phyloP scores from a whole-genome alignment of 2,329 filamentous ascomycete species.

The Pseudogymnoascus sp. region DNA sequence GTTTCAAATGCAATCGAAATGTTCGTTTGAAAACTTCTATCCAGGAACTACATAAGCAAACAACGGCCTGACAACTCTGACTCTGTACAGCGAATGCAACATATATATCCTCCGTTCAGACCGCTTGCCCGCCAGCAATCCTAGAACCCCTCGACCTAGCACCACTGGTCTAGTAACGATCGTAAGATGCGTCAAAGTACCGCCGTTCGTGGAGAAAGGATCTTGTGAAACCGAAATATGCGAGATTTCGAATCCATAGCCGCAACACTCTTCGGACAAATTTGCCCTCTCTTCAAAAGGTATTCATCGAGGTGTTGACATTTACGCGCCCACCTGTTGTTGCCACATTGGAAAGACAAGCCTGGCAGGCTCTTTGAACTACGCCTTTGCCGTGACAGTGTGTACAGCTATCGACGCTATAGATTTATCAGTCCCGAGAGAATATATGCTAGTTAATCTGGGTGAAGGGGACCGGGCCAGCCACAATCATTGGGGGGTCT shows the following conservation, averaged over 20 bases:
- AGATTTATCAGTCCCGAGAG: not conserved
- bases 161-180: conserved; percentile 4
- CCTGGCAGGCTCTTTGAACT: not conserved
- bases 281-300: not conserved
- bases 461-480: not conserved
- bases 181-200: not conserved
- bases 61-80: not conserved
- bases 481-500: not conserved
- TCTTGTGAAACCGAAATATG: not conserved
- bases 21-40: not conserved
- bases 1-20: not conserved
- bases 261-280: too few relatives aligned
- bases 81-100: not conserved
- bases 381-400: not conserved
- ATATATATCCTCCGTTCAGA: not conserved
- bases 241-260: not conserved
- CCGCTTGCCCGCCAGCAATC: not conserved
- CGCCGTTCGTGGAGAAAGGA: not conserved
- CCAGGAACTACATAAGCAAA: not conserved
- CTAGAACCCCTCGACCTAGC: not conserved
- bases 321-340: not conserved
- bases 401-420: not conserved
- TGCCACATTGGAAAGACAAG: not conserved
- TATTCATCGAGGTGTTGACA: not conserved
- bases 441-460: not conserved